Percentiles rank a stretch among this genome's conserved stretches.
Evolutionary conservation across 139 green algal genomes (phyloP).

Genomic region (Nannochloris sp.): DNA sequence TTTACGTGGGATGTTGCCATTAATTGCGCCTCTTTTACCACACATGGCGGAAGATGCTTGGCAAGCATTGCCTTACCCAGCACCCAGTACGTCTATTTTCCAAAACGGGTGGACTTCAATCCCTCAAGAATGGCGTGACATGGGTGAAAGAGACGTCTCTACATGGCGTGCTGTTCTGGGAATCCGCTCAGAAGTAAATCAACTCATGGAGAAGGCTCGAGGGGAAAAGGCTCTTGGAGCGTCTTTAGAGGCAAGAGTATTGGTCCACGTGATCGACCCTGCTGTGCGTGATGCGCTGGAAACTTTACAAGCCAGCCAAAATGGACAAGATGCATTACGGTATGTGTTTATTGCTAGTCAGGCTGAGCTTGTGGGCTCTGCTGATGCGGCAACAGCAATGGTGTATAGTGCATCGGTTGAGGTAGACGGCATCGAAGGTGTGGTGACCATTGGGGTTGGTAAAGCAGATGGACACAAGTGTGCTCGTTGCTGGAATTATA

Average conservation of each 20-base stretch:
- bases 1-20: conserved; percentile 42
- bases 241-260: conserved; percentile 66
- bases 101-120: conserved; percentile 50
- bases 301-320: conserved; percentile 44
- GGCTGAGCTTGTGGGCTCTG: conserved; percentile 23
- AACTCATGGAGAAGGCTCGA: conserved; percentile 70
- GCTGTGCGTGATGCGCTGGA: conserved; percentile 32
- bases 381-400: background rate
- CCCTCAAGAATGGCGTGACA: conserved; percentile 37
- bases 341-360: conserved; percentile 76
- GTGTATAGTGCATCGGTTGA: conserved; percentile 2
- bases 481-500: conserved; percentile 95
- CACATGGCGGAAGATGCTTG: conserved; percentile 98
- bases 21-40: conserved; percentile 75
- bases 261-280: conserved; percentile 59
- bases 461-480: conserved; percentile 80
- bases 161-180: conserved; percentile 41
- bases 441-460: conserved; percentile 70
- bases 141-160: conserved; percentile 24
- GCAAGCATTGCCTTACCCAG: conserved; percentile 57
- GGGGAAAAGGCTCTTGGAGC: conserved; percentile 65
- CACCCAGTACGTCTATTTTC: conserved; percentile 59
- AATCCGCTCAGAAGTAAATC: conserved; percentile 65
- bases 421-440: conserved; percentile 28
- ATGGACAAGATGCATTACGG: conserved; percentile 71